Evolutionary conservation across 306 rosid genomes (phyloP), one percentile per base, ranked within the genome.

Genomic region (Nissolia schottii): DNA sequence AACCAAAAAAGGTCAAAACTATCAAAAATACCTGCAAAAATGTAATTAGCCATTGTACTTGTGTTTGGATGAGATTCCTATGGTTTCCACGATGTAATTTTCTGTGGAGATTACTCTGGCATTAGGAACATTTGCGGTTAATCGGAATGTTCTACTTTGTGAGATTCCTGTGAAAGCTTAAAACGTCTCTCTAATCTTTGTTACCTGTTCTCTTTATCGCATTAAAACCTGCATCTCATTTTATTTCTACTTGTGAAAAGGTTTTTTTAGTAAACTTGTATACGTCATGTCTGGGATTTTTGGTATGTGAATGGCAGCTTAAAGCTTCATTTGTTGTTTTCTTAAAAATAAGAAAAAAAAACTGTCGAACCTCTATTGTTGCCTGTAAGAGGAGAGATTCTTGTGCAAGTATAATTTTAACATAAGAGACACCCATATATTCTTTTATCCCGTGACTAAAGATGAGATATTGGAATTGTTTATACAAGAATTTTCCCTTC

Each of bases 1-100:
- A 64, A 65, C 49, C 71, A 10, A 48, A 72, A 38, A 45, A 45
- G 62, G 67, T 80, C 53, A 57, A 58, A 79, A 61, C 59, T 76
- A 57, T 53, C 81, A 77, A 81, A 77, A 81, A 29, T 78, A 54
- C 70, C 57, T 27, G 57, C 71, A 25, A 66, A 65, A 79, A 53
- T 73, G 82, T 82, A 77, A 82, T 73, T 77, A 82, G 82, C 77
- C 77, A 68, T 35, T 67, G 51, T 60, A 72, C 64, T 60, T 55
- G 31, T 53, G 69, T 53, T n/a, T 62, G 65, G 64, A 61, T 53
- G 49, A 61, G 65, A 67, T 57, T 54, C 64, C 63, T 34, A 2
- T 24, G 24, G 57, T 65, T 67, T 77, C 60, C 71, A 70, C 65
- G 29, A 64, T 81, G 74, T 64, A 69, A 69, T 18, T 76, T 34